A percentile compares a stretch with the other conserved stretches of the same genome.
These are phyloP conservation scores for Oligophagozyma castellii DNA, from an alignment of 1,139 yeast species.

Conservation along the genomic window DNA sequence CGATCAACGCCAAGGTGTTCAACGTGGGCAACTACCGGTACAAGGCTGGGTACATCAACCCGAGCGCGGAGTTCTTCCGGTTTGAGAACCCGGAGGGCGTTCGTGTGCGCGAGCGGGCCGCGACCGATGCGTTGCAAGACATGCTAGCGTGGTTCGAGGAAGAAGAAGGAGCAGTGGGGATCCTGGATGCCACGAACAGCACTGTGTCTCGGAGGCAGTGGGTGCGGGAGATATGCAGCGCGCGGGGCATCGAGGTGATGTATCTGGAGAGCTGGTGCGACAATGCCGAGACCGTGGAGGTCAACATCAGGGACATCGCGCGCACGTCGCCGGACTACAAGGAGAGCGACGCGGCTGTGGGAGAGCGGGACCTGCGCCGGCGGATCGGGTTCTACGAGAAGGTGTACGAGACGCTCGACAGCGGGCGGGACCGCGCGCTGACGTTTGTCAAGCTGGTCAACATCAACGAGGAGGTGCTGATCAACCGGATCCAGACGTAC, in stretches of 20 bases:
- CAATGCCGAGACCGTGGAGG: slow-evolving; percentile 61
- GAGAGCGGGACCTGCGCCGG: slow-evolving; percentile 55
- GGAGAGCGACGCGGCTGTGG: slow-evolving; percentile 58
- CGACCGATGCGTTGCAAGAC: slow-evolving; percentile 59
- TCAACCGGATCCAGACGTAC: slow-evolving; percentile 78
- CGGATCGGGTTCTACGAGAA: slow-evolving; percentile 64
- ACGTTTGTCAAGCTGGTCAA: slow-evolving; percentile 81
- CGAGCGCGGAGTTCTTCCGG: slow-evolving; percentile 68
- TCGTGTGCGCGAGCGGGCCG: slow-evolving; percentile 53
- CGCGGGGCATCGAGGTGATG: slow-evolving; percentile 69
- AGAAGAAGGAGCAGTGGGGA: slow-evolving; percentile 79
- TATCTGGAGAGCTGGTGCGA: slow-evolving; percentile 88
- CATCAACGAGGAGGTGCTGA: slow-evolving; percentile 74
- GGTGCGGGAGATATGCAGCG: slow-evolving; percentile 50
- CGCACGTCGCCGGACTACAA: slow-evolving; percentile 78
- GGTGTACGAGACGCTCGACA: slow-evolving; percentile 60
- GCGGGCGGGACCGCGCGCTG: slow-evolving; percentile 42
- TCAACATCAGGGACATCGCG: slow-evolving; percentile 75
- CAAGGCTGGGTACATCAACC: slow-evolving; percentile 37
- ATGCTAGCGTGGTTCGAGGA: slow-evolving; percentile 80
- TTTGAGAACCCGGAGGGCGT: slow-evolving; percentile 51
- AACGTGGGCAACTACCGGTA: slow-evolving; percentile 83
- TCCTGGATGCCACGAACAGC: slow-evolving; percentile 78
- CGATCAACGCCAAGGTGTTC: slow-evolving; percentile 75
- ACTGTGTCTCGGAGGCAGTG: slow-evolving; percentile 57